Evolutionary conservation across 225 moss, liverwort and hornwort genomes (phyloP).

Genomic region (Asterella californica): DNA sequence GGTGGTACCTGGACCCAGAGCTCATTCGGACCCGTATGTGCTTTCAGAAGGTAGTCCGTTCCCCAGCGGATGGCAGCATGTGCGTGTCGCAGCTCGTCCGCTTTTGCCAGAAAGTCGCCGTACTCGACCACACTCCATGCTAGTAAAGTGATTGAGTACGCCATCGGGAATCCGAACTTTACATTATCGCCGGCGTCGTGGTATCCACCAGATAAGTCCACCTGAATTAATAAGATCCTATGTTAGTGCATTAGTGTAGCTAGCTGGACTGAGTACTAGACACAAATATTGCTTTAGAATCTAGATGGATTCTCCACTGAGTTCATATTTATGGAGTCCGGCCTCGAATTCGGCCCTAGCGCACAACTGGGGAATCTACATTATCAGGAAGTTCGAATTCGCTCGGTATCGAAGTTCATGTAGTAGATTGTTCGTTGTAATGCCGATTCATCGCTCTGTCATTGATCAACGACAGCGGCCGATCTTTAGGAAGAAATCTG

Average conservation of each 20-base stretch:
- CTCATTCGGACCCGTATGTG: conserved; percentile 43
- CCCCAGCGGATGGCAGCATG: conserved; percentile 53
- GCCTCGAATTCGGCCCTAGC: neutral
- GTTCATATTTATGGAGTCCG: too few species aligned
- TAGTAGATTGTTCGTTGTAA: too few species aligned
- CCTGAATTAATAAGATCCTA: conserved; percentile 27
- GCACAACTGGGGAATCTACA: too few species aligned
- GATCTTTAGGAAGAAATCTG: too few species aligned
- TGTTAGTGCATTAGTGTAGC: conserved; percentile 40
- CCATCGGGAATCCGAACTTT: conserved; percentile 52
- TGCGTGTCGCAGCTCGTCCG: conserved; percentile 42
- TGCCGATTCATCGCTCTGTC: too few species aligned
- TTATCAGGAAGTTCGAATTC: too few species aligned
- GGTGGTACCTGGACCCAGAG: conserved; percentile 50
- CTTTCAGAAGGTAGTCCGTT: conserved; percentile 51
- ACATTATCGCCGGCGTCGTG: conserved; percentile 59
- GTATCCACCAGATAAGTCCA: conserved; percentile 55
- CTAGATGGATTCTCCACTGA: neutral
- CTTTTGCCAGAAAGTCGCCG: conserved; percentile 35
- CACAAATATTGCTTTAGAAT: neutral
- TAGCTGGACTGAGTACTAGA: neutral
- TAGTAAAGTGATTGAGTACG: conserved; percentile 41
- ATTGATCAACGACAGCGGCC: too few species aligned
- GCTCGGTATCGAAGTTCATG: too few species aligned
- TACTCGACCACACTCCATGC: conserved; percentile 51